phyloP scores from a whole-genome alignment of 2,329 filamentous ascomycete genomes.

The Penicillium sp. region DNA sequence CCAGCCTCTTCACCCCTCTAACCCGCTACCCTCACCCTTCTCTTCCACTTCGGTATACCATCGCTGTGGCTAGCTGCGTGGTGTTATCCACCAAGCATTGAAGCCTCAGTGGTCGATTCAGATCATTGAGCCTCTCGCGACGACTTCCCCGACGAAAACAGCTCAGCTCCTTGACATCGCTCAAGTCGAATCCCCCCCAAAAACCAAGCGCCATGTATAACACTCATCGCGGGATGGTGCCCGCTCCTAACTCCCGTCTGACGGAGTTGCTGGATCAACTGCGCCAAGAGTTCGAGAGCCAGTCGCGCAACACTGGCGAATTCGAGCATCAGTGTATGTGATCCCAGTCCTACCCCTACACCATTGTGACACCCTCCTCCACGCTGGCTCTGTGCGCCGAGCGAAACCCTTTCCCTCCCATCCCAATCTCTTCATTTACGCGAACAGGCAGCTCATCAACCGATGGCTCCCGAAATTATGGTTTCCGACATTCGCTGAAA shows the following conservation, averaged over 20 bases:
- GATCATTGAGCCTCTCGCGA: slow-evolving; percentile 12
- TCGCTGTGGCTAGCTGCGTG: slow-evolving; percentile 27
- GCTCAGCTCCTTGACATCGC: background rate
- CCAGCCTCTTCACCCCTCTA: slow-evolving; percentile 24
- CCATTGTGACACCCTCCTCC: background rate
- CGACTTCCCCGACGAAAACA: background rate
- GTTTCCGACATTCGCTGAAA: slow-evolving; percentile 22
- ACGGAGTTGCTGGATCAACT: slow-evolving; percentile 91
- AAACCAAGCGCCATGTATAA: slow-evolving; percentile 70
- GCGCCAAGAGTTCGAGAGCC: slow-evolving; percentile 85
- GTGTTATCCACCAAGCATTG: slow-evolving; percentile 27
- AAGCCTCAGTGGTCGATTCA: slow-evolving; percentile 19
- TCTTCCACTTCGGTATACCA: slow-evolving; percentile 5
- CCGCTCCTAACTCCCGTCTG: slow-evolving; percentile 71
- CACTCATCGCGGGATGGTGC: slow-evolving; percentile 77
- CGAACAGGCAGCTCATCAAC: background rate
- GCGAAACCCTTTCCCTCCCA: background rate
- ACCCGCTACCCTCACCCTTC: slow-evolving; percentile 8
- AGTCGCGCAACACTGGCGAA: slow-evolving; percentile 77
- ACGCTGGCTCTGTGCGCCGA: background rate
- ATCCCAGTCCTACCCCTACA: slow-evolving; percentile 5
- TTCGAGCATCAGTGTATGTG: slow-evolving; percentile 92
- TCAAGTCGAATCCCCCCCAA: background rate
- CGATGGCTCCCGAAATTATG: slow-evolving; percentile 1
- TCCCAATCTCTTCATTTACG: background rate